phyloP scores from a whole-genome alignment of 768 basidiomycete genomes.

The Psilocybe cyanescens region DNA sequence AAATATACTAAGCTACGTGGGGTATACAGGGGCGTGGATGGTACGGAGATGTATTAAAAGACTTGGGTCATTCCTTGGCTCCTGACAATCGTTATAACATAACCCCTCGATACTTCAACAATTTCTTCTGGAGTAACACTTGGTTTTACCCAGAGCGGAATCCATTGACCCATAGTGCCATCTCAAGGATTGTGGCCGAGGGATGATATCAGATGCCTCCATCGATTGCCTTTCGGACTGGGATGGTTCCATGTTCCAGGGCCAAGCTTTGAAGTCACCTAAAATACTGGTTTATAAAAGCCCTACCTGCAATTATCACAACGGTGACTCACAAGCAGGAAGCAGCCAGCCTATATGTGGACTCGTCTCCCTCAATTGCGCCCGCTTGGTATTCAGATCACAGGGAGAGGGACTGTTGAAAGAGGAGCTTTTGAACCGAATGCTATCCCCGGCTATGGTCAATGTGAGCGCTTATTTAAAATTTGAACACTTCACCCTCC shows the following conservation, averaged over 20 bases:
- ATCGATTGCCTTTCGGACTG: neutral
- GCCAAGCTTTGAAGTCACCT: neutral
- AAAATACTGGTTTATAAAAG: constrained; percentile 2
- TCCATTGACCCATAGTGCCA: neutral
- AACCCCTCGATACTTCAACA: neutral
- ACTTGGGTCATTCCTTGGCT: neutral
- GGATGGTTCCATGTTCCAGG: neutral
- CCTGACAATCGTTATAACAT: neutral
- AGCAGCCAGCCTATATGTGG: constrained; percentile 11
- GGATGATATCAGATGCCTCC: neutral
- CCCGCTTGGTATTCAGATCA: constrained; percentile 13
- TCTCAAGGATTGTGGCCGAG: neutral
- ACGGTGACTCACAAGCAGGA: constrained; percentile 2
- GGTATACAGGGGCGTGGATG: constrained; percentile 17
- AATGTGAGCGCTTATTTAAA: constrained; percentile 15
- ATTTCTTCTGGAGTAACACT: neutral
- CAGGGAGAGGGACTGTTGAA: constrained; percentile 11
- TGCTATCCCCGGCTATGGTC: constrained; percentile 18
- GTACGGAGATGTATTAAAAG: constrained; percentile 14
- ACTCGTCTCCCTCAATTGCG: constrained; percentile 18
- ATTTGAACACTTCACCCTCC: neutral
- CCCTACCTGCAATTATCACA: constrained; percentile 5
- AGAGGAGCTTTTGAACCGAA: constrained; percentile 6
- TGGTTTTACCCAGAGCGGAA: neutral
- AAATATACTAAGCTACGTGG: constrained; percentile 13